Evolutionary conservation across 2,329 filamentous ascomycete genomes (phyloP).

Genomic region (Thermoascus crustaceus): DNA sequence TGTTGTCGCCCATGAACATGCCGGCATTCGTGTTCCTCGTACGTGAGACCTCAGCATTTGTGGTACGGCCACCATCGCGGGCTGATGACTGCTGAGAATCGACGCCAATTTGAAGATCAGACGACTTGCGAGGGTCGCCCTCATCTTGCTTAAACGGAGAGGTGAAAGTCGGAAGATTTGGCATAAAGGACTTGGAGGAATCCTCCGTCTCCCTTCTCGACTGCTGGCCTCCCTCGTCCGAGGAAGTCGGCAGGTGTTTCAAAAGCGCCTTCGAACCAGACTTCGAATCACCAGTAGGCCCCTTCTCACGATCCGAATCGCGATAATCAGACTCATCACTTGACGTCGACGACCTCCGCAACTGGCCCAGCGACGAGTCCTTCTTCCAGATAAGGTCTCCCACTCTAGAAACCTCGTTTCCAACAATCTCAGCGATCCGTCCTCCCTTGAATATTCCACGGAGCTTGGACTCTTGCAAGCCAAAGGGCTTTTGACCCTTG

Average conservation of each 20-base stretch:
- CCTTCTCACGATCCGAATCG: constrained; percentile 39
- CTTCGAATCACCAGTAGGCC: constrained; percentile 22
- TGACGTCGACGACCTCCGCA: constrained; percentile 36
- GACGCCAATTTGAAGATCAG: too few relatives aligned
- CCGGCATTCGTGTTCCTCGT: too few relatives aligned
- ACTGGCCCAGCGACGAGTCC: constrained; percentile 41
- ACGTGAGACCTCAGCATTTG: not conserved
- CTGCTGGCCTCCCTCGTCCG: constrained; percentile 26
- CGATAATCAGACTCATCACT: constrained; percentile 41
- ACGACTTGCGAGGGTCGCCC: constrained; percentile 18
- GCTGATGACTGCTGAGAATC: not conserved
- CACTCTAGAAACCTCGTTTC: constrained; percentile 55
- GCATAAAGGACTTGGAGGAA: constrained; percentile 32
- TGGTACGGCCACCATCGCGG: not conserved
- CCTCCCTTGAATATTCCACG: constrained; percentile 71
- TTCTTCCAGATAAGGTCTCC: constrained; percentile 54
- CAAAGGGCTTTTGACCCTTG: constrained; percentile 19
- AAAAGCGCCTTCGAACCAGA: constrained; percentile 20
- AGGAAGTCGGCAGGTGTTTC: constrained; percentile 24
- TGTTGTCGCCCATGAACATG: constrained; percentile 9
- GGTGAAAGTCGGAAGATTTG: constrained; percentile 45
- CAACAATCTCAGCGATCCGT: constrained; percentile 64
- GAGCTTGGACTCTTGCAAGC: constrained; percentile 49
- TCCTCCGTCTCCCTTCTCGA: constrained; percentile 26
- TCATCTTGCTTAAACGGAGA: constrained; percentile 38